Percentiles rank a stretch among this genome's conserved stretches.
phyloP scores from a whole-genome alignment of 352 stramenopile genomes.

The Elongisporangium anandrum region DNA sequence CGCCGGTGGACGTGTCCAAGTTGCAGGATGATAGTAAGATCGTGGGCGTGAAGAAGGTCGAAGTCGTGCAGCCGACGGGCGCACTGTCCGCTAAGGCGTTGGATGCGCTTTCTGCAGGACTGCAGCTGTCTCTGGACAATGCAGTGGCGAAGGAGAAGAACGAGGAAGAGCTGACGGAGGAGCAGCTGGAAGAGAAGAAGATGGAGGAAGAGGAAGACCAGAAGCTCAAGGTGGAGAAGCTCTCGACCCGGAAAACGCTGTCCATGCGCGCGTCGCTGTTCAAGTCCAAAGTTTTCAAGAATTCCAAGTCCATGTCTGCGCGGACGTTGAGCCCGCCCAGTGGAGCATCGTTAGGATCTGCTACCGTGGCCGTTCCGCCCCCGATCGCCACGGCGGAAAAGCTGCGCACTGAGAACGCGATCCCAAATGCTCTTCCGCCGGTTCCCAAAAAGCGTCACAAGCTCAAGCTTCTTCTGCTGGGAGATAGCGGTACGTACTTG shows the following conservation, averaged over 20 bases:
- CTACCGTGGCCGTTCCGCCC: background rate
- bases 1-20: conserved; percentile 76
- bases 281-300: conserved; percentile 77
- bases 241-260: conserved; percentile 56
- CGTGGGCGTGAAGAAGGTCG: conserved; percentile 68
- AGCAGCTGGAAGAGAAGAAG: conserved; percentile 81
- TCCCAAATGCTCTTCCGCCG: conserved; percentile 14
- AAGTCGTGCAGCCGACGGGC: conserved; percentile 67
- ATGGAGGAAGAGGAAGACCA: conserved; percentile 87
- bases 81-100: conserved; percentile 72
- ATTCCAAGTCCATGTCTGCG: conserved; percentile 2
- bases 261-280: conserved; percentile 68
- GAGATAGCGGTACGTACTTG: conserved; percentile 86
- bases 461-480: conserved; percentile 89
- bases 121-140: conserved; percentile 73
- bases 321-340: conserved; percentile 5
- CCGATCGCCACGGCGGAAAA: conserved; percentile 8
- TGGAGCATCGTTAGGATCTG: background rate
- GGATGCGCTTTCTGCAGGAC: conserved; percentile 67
- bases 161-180: conserved; percentile 52
- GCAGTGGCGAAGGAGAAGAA: conserved; percentile 23
- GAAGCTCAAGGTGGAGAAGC: conserved; percentile 74
- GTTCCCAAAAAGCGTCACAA: conserved; percentile 76
- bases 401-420: conserved; percentile 9
- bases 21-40: conserved; percentile 77